Evolutionary conservation across 352 stramenopile genomes (phyloP).

Genomic region (Phytophthora cactorum): DNA sequence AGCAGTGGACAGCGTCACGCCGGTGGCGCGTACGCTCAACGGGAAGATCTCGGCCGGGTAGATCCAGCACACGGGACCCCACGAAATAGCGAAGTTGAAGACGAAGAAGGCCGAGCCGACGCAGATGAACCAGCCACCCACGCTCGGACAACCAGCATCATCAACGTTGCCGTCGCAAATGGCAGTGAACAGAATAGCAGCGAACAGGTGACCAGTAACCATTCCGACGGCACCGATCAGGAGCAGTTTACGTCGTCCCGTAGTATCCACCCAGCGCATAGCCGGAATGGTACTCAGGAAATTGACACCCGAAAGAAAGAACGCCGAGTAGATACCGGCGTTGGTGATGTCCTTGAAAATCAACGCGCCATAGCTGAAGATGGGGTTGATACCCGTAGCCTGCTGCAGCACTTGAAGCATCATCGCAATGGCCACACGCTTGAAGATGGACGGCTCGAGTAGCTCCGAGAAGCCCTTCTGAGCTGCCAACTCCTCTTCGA

Average conservation of each 20-base stretch:
- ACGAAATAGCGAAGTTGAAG: constrained; percentile 51
- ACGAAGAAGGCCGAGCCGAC: constrained; percentile 48
- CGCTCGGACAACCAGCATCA: constrained; percentile 38
- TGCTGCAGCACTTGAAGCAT: constrained; percentile 55
- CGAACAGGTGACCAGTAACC: constrained; percentile 49
- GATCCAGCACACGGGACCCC: constrained; percentile 47
- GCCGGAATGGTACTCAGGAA: constrained; percentile 56
- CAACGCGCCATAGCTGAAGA: constrained; percentile 52
- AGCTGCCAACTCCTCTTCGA: neutral
- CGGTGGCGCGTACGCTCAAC: constrained; percentile 45
- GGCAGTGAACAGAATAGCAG: constrained; percentile 45
- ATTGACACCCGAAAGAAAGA: constrained; percentile 56
- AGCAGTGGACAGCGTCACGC: constrained; percentile 56
- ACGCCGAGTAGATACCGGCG: constrained; percentile 45
- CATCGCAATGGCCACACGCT: constrained; percentile 54
- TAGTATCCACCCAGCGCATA: constrained; percentile 56
- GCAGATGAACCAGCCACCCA: constrained; percentile 48
- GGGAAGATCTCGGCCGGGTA: constrained; percentile 50
- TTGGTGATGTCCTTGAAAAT: constrained; percentile 59
- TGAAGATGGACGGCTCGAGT: constrained; percentile 48
- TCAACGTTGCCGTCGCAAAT: constrained; percentile 47
- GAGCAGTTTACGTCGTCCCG: constrained; percentile 46
- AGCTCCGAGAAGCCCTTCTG: constrained; percentile 47
- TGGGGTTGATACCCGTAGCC: constrained; percentile 53
- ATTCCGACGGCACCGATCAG: constrained; percentile 50